Conservation (phyloP, 371 early-diverging fungal species). For the Circinella minor region DNA sequence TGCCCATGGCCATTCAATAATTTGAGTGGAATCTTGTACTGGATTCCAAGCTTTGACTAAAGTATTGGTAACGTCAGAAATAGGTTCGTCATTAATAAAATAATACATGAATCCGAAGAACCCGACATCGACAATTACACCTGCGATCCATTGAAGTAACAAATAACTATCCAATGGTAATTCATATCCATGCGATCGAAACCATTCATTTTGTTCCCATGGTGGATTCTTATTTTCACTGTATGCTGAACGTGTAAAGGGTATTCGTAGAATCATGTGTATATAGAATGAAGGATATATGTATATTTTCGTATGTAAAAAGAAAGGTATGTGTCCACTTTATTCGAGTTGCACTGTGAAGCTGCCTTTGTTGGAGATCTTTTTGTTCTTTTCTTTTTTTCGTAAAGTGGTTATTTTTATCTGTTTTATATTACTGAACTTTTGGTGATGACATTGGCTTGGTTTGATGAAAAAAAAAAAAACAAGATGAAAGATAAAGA, state of each 20-base stretch:
- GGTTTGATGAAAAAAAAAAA: neutral
- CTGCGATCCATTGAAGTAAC: slow-evolving; percentile 54
- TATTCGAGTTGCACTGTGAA: neutral
- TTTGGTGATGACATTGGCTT: slow-evolving; percentile 6
- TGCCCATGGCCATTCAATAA: slow-evolving; percentile 20
- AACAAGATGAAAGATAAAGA: neutral
- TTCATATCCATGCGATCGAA: slow-evolving; percentile 61
- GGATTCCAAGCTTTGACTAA: slow-evolving; percentile 5
- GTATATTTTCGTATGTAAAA: neutral
- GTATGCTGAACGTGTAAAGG: slow-evolving; percentile 13
- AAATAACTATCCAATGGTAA: slow-evolving; percentile 63
- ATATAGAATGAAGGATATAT: neutral
- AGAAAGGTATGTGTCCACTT: neutral
- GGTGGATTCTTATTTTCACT: slow-evolving; percentile 12
- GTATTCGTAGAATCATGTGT: slow-evolving; percentile 12
- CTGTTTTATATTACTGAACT: neutral
- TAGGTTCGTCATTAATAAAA: slow-evolving; percentile 27
- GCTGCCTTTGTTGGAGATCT: neutral
- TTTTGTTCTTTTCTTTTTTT: neutral
- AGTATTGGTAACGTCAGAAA: neutral
- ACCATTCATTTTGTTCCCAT: slow-evolving; percentile 65
- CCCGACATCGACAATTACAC: slow-evolving; percentile 42
- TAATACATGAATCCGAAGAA: slow-evolving; percentile 46
- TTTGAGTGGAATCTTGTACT: neutral
- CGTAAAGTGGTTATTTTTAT: neutral